Evolutionary conservation across 2,329 filamentous ascomycete species (phyloP).

Genomic region (Cladosporium halotolerans): DNA sequence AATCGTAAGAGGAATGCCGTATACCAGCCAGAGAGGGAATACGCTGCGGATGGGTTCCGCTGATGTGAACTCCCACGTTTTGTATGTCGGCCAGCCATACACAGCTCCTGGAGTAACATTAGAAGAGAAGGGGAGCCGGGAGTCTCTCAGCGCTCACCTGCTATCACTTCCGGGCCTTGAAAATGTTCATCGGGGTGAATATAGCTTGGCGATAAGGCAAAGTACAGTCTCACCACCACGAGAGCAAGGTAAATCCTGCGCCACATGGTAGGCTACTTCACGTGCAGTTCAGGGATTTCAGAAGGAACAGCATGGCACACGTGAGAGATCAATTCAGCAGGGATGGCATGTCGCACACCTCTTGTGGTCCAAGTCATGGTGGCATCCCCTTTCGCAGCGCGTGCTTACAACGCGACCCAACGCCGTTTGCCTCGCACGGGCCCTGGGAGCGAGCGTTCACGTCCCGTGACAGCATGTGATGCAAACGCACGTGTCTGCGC

Average conservation of each 20-base stretch:
- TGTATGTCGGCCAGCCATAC: slow-evolving; percentile 81
- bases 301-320: background rate
- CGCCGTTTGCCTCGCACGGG: background rate
- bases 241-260: slow-evolving; percentile 81
- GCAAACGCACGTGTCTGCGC: background rate
- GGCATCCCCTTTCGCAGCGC: background rate
- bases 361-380: background rate
- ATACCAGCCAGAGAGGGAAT: slow-evolving; percentile 93
- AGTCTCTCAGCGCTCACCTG: slow-evolving; percentile 57
- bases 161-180: slow-evolving; percentile 94
- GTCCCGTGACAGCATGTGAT: background rate
- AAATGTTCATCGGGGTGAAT: slow-evolving; percentile 99
- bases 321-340: background rate
- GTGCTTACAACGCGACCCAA: background rate
- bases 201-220: slow-evolving; percentile 91
- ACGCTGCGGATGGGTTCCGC: slow-evolving; percentile 86
- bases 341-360: background rate
- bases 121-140: background rate
- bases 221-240: slow-evolving; percentile 82
- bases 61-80: slow-evolving; percentile 94
- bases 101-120: slow-evolving; percentile 62
- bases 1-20: slow-evolving; percentile 87
- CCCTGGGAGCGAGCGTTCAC: background rate
- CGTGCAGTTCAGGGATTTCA: background rate
- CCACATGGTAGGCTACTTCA: slow-evolving; percentile 59